Evolutionary conservation across 257 asterid genomes (phyloP).

Genomic region (Scutellaria minor): DNA sequence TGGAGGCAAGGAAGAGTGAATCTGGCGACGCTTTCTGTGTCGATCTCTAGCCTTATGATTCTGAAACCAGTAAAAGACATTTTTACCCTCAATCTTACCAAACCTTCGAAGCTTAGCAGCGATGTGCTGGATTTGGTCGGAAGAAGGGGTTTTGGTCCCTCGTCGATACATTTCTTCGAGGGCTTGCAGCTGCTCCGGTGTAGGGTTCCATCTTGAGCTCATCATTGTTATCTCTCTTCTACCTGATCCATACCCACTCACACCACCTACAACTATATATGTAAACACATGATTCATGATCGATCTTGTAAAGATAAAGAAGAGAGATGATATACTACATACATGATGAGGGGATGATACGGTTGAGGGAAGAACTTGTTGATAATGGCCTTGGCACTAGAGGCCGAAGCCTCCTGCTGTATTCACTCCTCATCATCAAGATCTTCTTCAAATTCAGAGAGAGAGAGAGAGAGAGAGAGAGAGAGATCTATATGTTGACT

Average conservation of each 20-base stretch:
- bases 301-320: too few species aligned
- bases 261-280: conserved; percentile 21
- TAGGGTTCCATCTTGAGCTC: conserved; percentile 80
- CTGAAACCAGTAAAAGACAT: conserved; percentile 87
- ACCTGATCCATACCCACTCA: conserved; percentile 28
- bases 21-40: conserved; percentile 62
- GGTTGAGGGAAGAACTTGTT: conserved; percentile 31
- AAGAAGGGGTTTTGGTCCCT: conserved; percentile 64
- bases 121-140: conserved; percentile 70
- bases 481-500: background rate
- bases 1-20: background rate
- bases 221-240: conserved; percentile 25
- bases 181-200: conserved; percentile 69
- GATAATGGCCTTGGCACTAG: conserved; percentile 38
- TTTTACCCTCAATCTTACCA: conserved; percentile 75
- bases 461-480: background rate
- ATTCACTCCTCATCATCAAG: background rate
- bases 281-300: too few species aligned
- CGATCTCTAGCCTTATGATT: conserved; percentile 85
- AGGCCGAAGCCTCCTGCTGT: conserved; percentile 34
- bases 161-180: conserved; percentile 70
- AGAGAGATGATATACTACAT: background rate
- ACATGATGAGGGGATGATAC: conserved; percentile 31
- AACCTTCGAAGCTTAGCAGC: conserved; percentile 58
- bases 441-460: background rate